Evolutionary conservation across 352 stramenopile species (phyloP).

Genomic region (Phytopythium oedochilum): DNA sequence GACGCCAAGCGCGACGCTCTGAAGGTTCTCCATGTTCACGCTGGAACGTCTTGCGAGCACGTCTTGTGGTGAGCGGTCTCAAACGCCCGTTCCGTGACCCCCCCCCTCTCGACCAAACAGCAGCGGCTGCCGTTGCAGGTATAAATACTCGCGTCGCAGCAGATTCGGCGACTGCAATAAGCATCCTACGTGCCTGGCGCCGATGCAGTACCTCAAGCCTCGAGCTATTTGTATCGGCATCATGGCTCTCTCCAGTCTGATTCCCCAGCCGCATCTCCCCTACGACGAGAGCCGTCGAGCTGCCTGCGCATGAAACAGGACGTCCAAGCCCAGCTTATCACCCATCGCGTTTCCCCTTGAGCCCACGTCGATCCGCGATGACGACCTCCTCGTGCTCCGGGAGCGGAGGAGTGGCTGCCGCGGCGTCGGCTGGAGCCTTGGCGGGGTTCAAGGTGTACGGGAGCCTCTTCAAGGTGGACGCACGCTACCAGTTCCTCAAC

Average conservation of each 20-base stretch:
- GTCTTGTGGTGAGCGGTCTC: too few species aligned
- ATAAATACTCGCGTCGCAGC: background rate
- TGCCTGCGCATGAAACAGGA: background rate
- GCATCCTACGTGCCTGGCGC: background rate
- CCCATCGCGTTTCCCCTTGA: too few species aligned
- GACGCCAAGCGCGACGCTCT: conserved; percentile 35
- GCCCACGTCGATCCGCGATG: background rate
- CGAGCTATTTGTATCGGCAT: conserved; percentile 3
- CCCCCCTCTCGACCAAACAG: too few species aligned
- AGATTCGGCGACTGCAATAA: background rate
- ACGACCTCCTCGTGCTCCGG: background rate
- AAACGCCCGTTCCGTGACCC: too few species aligned
- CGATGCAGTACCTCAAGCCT: background rate
- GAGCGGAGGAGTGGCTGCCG: background rate
- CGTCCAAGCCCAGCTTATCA: background rate
- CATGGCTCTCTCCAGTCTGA: background rate
- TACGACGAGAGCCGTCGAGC: background rate
- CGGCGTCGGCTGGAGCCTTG: background rate
- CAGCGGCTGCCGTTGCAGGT: too few species aligned
- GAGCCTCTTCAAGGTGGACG: conserved; percentile 77
- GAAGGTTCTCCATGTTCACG: conserved; percentile 32
- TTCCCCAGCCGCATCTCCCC: background rate
- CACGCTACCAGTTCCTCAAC: conserved; percentile 85
- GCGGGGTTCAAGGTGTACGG: conserved; percentile 75
- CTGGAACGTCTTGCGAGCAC: too few species aligned